Percentiles rank a stretch among this genome's conserved stretches.
Conservation (phyloP, 2,329 filamentous ascomycete species). For the Ophiocordyceps camponoti-saundersi region DNA sequence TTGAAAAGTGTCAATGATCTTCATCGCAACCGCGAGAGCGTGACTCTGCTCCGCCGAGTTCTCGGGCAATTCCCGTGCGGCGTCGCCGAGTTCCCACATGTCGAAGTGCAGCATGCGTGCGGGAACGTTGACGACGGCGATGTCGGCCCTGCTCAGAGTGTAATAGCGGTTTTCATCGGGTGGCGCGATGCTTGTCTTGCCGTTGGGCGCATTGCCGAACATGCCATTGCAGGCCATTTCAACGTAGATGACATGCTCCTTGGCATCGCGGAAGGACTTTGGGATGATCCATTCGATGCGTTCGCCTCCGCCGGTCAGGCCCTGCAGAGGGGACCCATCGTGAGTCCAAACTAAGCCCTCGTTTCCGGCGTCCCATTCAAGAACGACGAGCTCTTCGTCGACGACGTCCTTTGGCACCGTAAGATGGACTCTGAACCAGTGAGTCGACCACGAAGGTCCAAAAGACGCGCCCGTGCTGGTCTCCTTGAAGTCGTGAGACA, state of each 20-base stretch:
- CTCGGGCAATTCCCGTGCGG: constrained; percentile 74
- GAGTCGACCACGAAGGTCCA: constrained; percentile 91
- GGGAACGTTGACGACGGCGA: constrained; percentile 75
- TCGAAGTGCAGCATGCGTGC: constrained; percentile 76
- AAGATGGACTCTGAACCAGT: constrained; percentile 84
- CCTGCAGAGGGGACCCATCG: constrained; percentile 79
- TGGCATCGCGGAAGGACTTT: constrained; percentile 62
- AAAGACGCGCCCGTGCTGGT: constrained; percentile 65
- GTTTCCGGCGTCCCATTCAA: constrained; percentile 91
- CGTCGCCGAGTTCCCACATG: constrained; percentile 91
- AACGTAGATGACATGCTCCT: constrained; percentile 80
- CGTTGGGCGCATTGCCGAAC: constrained; percentile 83
- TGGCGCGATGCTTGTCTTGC: constrained; percentile 66
- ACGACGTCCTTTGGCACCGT: constrained; percentile 57
- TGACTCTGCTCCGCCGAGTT: constrained; percentile 82
- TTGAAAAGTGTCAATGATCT: constrained; percentile 82
- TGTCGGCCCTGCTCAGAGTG: constrained; percentile 58
- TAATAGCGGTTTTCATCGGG: constrained; percentile 76
- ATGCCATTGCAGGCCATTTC: constrained; percentile 98
- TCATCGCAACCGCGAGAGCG: constrained; percentile 67
- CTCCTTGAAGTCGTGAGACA: constrained; percentile 54
- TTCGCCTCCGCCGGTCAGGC: constrained; percentile 78
- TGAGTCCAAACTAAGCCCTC: constrained; percentile 91
- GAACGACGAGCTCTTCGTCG: constrained; percentile 70
- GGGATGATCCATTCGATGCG: constrained; percentile 85